These are phyloP conservation scores for Malbranchea zuffiana DNA, from an alignment of 2,329 filamentous ascomycete genomes.

Conservation along the genomic window DNA sequence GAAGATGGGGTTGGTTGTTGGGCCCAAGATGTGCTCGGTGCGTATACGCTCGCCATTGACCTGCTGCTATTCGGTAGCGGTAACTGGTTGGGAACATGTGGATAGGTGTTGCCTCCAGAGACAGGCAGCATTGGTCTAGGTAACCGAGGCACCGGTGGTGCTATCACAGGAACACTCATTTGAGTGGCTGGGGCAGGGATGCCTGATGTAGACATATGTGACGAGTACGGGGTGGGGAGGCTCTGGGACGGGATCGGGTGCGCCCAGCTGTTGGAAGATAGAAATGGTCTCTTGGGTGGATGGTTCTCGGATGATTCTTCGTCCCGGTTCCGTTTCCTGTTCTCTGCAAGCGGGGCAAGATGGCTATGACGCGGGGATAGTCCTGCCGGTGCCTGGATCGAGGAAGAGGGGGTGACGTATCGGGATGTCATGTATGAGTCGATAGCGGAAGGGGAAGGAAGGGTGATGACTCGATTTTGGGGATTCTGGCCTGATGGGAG, in stretches of 20 bases:
- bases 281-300: conserved; percentile 23
- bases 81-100: conserved; percentile 5
- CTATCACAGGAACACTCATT: conserved; percentile 24
- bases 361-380: neutral
- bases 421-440: conserved; percentile 1
- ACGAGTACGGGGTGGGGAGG: conserved; percentile 18
- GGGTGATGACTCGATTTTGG: conserved; percentile 19
- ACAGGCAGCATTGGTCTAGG: conserved; percentile 62
- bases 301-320: conserved; percentile 5
- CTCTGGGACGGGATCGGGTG: conserved; percentile 14
- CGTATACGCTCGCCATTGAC: conserved; percentile 68
- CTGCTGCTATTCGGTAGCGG: conserved; percentile 27
- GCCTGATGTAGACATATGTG: conserved; percentile 20
- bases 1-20: conserved; percentile 27
- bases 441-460: conserved; percentile 31
- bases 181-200: conserved; percentile 27
- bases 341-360: conserved; percentile 19
- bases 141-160: conserved; percentile 42
- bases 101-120: conserved; percentile 38
- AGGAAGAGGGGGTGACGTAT: neutral
- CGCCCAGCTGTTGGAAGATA: conserved; percentile 28
- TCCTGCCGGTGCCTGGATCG: too few species aligned
- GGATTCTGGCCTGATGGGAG: conserved; percentile 5
- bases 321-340: conserved; percentile 21
- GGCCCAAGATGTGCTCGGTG: conserved; percentile 43